Evolutionary conservation across 345 rosid genomes (phyloP).

Genomic region (Trapa bicornis): DNA sequence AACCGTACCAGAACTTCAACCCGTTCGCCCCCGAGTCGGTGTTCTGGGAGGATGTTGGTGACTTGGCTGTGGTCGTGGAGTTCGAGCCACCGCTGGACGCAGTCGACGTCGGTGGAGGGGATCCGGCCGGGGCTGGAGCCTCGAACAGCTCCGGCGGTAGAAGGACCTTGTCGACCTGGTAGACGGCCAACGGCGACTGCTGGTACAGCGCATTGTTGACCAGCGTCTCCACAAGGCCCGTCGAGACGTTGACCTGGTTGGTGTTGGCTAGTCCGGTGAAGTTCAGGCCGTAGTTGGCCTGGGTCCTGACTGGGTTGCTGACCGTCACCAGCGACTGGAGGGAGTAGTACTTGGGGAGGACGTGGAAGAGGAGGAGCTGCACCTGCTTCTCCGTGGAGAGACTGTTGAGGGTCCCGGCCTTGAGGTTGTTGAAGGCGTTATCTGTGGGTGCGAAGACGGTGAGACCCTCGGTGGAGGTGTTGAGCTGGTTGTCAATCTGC

Average conservation of each 20-base stretch:
- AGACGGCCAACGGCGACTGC: conserved; percentile 53
- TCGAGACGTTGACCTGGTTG: conserved; percentile 73
- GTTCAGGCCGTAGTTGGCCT: conserved; percentile 56
- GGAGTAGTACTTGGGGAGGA: conserved; percentile 45
- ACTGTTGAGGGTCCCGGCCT: conserved; percentile 37
- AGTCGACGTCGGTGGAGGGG: conserved; percentile 24
- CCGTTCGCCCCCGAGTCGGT: conserved; percentile 18
- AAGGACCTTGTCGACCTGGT: conserved; percentile 68
- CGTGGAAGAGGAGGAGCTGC: conserved; percentile 49
- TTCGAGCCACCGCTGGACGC: conserved; percentile 11
- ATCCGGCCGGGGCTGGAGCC: conserved; percentile 21
- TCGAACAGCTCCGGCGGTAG: conserved; percentile 53
- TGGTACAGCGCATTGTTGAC: conserved; percentile 44
- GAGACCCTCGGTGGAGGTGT: conserved; percentile 59
- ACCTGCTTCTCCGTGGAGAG: conserved; percentile 36
- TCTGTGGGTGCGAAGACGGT: conserved; percentile 83
- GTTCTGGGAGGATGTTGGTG: conserved; percentile 18
- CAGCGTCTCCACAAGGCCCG: conserved; percentile 49
- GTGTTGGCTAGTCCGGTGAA: conserved; percentile 50
- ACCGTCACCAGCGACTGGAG: conserved; percentile 38
- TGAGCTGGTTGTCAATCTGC: conserved; percentile 59
- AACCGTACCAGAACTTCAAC: conserved; percentile 24
- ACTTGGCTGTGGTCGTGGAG: conserved; percentile 15
- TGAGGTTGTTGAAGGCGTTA: conserved; percentile 66
- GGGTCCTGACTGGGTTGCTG: conserved; percentile 72